Evolutionary conservation across 768 basidiomycete genomes (phyloP).

Genomic region (Peribolospora kevripleyi): DNA sequence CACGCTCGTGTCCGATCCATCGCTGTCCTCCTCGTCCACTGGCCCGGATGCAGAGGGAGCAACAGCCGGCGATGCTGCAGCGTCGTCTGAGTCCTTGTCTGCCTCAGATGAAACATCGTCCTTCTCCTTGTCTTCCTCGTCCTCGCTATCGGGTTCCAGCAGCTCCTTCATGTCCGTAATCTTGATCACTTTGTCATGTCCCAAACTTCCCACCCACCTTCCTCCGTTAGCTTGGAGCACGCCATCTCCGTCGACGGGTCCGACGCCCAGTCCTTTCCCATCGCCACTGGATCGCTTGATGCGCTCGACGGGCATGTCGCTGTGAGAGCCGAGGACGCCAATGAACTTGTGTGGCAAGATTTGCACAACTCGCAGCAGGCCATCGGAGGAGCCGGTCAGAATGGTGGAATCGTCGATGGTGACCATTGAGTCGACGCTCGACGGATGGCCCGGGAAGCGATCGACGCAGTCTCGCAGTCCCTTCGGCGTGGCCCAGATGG

Average conservation of each 20-base stretch:
- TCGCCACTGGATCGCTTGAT: slow-evolving; percentile 9
- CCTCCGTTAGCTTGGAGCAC: slow-evolving; percentile 36
- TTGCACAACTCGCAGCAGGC: slow-evolving; percentile 62
- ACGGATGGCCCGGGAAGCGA: slow-evolving; percentile 68
- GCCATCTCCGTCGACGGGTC: too few species aligned
- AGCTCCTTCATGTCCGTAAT: slow-evolving; percentile 62
- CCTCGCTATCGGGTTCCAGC: slow-evolving; percentile 33
- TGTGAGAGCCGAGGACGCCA: slow-evolving; percentile 75
- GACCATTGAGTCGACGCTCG: slow-evolving; percentile 71
- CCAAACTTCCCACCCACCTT: slow-evolving; percentile 78
- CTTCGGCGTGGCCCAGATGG: slow-evolving; percentile 61
- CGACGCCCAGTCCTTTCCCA: too few species aligned
- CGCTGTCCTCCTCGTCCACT: too few species aligned
- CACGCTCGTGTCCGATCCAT: too few species aligned
- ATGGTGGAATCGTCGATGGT: slow-evolving; percentile 40
- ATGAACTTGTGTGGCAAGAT: slow-evolving; percentile 70
- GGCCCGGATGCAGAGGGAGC: too few species aligned
- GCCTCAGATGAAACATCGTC: slow-evolving; percentile 13
- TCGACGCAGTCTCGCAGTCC: slow-evolving; percentile 88
- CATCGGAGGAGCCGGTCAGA: slow-evolving; percentile 78
- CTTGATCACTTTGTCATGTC: slow-evolving; percentile 65
- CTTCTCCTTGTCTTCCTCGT: slow-evolving; percentile 19
- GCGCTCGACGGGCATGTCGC: slow-evolving; percentile 74
- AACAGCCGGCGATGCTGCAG: too few species aligned
- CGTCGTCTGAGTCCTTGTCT: too few species aligned